Evolutionary conservation across 441 rosid genomes (phyloP), one percentile per base, ranked within the genome.

Genomic region (Erysimum cheiri): DNA sequence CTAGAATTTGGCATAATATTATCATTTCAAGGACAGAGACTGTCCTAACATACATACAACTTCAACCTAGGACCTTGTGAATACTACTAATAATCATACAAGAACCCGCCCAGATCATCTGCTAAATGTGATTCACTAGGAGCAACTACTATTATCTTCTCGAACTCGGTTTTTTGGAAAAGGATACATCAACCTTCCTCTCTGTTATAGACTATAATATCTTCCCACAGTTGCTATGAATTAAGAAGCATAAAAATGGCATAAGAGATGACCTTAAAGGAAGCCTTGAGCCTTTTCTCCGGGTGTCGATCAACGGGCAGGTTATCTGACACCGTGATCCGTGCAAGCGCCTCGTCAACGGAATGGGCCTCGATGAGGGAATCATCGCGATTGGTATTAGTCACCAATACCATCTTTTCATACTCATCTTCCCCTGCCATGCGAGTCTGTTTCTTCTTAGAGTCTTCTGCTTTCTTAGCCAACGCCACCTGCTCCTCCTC

Each of bases 331-430:
- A 92, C 89, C 5, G 84, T 64, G 81, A 94, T 87, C 73, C 75
- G 84, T 17, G 90, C 96, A 37, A 94, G 71, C 3, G 99, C 99
- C 64, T 94, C 98, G 77, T 87, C 96, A 52, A 94, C 97, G 26
- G 73, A 80, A 64, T 90, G 85, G 0, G 99, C 98, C 56, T 94
- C 99, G 4, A 94, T 83, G 13, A 90, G 31, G 0, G 89, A 88
- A 64, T 94, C 96, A 53, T 94, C 99, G 13, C 98, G 80, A 67
- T 94, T 94, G 28, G 96, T 92, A 65, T 94, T 94, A 35, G 86
- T 58, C 63, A 92, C 96, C 66, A 79, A 50, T 33, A 94, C 87
- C 88, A 86, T 84, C 82, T 79, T 83, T 77, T 94, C 98, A 64
- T 92, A 91, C 83, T 92, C 97, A 67, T 88, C 96, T 70, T 80